Conservation (phyloP, 768 basidiomycete genomes). For the Rhodosporidiobolus odoratus region DNA sequence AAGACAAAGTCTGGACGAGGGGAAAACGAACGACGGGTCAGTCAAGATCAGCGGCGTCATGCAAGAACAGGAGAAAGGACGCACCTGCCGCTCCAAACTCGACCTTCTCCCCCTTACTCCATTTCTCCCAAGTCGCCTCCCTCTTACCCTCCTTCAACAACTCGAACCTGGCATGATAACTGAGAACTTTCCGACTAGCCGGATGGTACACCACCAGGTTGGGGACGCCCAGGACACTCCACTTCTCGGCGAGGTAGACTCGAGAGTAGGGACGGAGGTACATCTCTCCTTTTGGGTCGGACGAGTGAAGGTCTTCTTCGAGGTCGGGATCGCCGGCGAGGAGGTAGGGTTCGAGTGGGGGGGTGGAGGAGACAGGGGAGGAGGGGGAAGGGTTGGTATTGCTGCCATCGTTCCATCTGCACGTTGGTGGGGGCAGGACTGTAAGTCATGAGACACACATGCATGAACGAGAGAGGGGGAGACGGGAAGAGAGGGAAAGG, state of each 20-base stretch:
- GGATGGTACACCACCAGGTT: constrained; percentile 37
- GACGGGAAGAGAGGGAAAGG: background rate
- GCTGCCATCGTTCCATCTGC: constrained; percentile 40
- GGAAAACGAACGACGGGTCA: background rate
- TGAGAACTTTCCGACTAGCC: constrained; percentile 14
- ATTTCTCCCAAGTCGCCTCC: constrained; percentile 25
- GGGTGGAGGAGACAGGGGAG: background rate
- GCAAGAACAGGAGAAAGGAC: background rate
- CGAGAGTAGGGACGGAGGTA: constrained; percentile 41
- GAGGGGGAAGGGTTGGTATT: constrained; percentile 8
- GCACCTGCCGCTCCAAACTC: constrained; percentile 22
- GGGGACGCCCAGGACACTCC: constrained; percentile 33
- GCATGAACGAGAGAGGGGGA: background rate
- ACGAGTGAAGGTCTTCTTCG: constrained; percentile 20
- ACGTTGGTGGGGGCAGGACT: background rate
- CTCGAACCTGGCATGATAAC: constrained; percentile 29
- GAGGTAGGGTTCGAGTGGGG: constrained; percentile 38
- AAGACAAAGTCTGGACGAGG: constrained; percentile 7
- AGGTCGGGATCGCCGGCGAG: constrained; percentile 39
- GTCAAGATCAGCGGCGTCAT: background rate
- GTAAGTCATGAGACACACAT: background rate
- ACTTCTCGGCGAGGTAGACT: constrained; percentile 37
- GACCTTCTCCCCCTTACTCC: constrained; percentile 35
- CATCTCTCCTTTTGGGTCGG: constrained; percentile 11
- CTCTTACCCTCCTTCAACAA: constrained; percentile 6